phyloP scores from a whole-genome alignment of 208 protist genomes.

The Herpetomonas samuelpessoai region DNA sequence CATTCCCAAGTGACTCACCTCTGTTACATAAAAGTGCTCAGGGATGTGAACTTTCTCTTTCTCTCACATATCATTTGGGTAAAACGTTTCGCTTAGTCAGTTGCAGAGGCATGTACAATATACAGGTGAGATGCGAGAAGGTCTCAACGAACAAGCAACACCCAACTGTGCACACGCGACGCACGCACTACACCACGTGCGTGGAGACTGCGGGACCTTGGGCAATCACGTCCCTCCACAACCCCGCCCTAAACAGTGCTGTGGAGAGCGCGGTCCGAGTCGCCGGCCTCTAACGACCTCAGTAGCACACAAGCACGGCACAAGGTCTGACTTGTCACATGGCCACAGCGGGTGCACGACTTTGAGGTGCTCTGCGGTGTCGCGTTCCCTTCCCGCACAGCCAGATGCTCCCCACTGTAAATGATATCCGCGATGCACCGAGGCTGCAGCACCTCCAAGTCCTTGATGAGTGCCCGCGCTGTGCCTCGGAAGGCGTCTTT shows the following conservation, averaged over 20 bases:
- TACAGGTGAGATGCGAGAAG: too few relatives aligned
- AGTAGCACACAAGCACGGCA: conserved; percentile 95
- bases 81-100: too few relatives aligned
- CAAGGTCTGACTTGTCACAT: conserved; percentile 88
- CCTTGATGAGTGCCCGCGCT: conserved; percentile 93
- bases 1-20: too few relatives aligned
- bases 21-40: too few relatives aligned
- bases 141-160: too few relatives aligned
- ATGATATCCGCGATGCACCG: conserved; percentile 93
- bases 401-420: conserved; percentile 81
- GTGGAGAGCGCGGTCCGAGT: conserved; percentile 40
- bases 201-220: too few relatives aligned
- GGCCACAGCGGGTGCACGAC: conserved; percentile 86
- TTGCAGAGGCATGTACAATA: too few relatives aligned
- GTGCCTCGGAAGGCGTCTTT: conserved; percentile 96
- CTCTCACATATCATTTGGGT: too few relatives aligned
- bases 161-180: too few relatives aligned
- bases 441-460: conserved; percentile 91
- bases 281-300: conserved; percentile 75
- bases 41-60: too few relatives aligned
- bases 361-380: conserved; percentile 38
- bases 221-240: conserved; percentile 1
- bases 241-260: background rate
- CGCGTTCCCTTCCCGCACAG: conserved; percentile 47
- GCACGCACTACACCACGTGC: too few relatives aligned